A percentile compares a stretch with the other conserved stretches of the same genome.
These are phyloP conservation scores for Chloroidium sp. DNA, from an alignment of 163 green algal genomes.

Conservation along the genomic window DNA sequence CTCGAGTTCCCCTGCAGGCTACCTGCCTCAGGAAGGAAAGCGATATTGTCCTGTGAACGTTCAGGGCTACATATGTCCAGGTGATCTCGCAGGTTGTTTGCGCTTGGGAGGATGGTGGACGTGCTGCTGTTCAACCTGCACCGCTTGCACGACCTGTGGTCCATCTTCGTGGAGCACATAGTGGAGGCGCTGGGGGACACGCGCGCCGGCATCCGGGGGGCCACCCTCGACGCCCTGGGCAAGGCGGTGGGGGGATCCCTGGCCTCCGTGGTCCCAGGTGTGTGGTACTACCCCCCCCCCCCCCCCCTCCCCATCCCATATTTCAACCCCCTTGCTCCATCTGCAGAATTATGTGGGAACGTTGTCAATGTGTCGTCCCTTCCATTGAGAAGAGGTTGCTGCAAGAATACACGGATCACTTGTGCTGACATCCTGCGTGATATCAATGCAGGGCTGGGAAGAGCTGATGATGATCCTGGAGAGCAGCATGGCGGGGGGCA, in stretches of 20 bases:
- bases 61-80: not conserved
- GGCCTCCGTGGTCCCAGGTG: not conserved
- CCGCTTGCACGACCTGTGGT: slow-evolving; percentile 71
- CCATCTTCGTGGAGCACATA: slow-evolving; percentile 69
- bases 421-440: not conserved
- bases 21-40: not conserved
- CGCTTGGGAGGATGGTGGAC: slow-evolving; percentile 72
- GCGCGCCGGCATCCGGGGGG: slow-evolving; percentile 32
- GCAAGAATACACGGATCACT: not conserved
- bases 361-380: not conserved
- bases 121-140: slow-evolving; percentile 63
- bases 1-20: too few species aligned
- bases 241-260: slow-evolving; percentile 52
- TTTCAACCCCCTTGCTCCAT: too few species aligned
- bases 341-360: not conserved
- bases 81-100: slow-evolving; percentile 38
- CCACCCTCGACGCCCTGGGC: slow-evolving; percentile 59
- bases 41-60: not conserved
- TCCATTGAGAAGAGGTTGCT: not conserved
- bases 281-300: too few species aligned
- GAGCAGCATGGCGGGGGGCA: slow-evolving; percentile 38
- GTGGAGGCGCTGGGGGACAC: slow-evolving; percentile 53
- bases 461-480: slow-evolving; percentile 60
- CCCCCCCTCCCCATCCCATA: too few species aligned
- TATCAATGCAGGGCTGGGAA: slow-evolving; percentile 42